phyloP scores from a whole-genome alignment of 2,329 filamentous ascomycete genomes.

The Epichloe bromicola region DNA sequence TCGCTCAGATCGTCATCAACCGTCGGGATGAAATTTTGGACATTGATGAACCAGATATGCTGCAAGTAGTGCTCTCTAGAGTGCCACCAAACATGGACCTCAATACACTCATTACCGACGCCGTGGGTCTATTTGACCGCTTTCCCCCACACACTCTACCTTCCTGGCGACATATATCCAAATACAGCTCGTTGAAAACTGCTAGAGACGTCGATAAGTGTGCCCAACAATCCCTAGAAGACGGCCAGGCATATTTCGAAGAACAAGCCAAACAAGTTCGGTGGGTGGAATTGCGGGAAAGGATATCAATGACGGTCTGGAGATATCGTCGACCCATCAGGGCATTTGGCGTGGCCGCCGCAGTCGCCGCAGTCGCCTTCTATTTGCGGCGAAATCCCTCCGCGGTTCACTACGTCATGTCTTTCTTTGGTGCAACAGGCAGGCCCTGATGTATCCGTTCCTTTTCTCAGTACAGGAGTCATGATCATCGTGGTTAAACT shows the following conservation, averaged over 20 bases:
- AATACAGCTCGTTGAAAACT: slow-evolving; percentile 74
- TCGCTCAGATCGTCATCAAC: slow-evolving; percentile 73
- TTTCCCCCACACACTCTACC: slow-evolving; percentile 62
- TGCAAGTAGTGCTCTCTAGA: slow-evolving; percentile 78
- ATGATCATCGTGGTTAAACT: background rate
- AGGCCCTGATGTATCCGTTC: background rate
- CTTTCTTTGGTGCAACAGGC: slow-evolving; percentile 12
- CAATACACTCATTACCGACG: slow-evolving; percentile 58
- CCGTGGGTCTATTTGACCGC: slow-evolving; percentile 47
- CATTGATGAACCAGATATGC: slow-evolving; percentile 86
- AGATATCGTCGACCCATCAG: slow-evolving; percentile 52
- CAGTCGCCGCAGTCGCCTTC: slow-evolving; percentile 55
- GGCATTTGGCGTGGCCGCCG: slow-evolving; percentile 48
- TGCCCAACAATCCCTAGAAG: slow-evolving; percentile 42
- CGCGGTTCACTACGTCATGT: slow-evolving; percentile 15
- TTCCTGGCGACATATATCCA: slow-evolving; percentile 61
- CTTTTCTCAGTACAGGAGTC: background rate
- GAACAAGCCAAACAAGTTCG: slow-evolving; percentile 61
- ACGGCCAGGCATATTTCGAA: slow-evolving; percentile 56
- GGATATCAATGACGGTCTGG: slow-evolving; percentile 32
- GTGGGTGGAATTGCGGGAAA: slow-evolving; percentile 40
- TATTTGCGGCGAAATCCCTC: slow-evolving; percentile 42
- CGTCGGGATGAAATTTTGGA: slow-evolving; percentile 76
- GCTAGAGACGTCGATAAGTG: slow-evolving; percentile 41
- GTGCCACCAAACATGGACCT: slow-evolving; percentile 71